A percentile compares a stretch with the other conserved stretches of the same genome.
Conservation (phyloP, 2,329 filamentous ascomycete species). For the Botryotinia convoluta region DNA sequence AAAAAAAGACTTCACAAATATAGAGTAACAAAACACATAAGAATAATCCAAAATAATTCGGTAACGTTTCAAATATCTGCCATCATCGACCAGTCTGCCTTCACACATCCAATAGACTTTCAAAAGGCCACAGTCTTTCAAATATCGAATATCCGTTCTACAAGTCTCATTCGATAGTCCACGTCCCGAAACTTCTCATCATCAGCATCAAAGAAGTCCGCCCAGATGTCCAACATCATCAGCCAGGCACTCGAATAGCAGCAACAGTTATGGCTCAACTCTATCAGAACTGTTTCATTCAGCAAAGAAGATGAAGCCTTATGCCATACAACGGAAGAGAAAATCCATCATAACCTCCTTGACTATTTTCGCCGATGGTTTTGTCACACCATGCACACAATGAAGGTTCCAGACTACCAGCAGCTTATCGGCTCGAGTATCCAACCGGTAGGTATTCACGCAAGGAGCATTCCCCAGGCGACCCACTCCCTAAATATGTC, state of each 20-base stretch:
- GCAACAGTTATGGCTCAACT: background rate
- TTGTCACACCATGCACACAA: background rate
- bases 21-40: background rate
- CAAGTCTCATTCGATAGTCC: background rate
- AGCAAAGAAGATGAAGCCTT: background rate
- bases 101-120: background rate
- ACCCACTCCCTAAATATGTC: background rate
- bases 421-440: background rate
- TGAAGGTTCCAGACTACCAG: background rate
- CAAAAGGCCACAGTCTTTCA: background rate
- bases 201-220: background rate
- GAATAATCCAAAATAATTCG: background rate
- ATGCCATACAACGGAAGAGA: background rate
- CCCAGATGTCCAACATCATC: too few relatives aligned
- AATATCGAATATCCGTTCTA: background rate
- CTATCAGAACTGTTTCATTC: background rate
- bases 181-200: background rate
- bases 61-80: background rate
- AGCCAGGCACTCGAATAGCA: background rate
- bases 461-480: background rate
- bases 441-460: accelerated
- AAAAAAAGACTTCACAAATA: background rate
- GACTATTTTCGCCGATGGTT: background rate
- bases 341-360: background rate
- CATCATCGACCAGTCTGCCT: background rate